A percentile compares a stretch with the other conserved stretches of the same genome.
phyloP scores from a whole-genome alignment of 768 basidiomycete genomes.

The Rhodotorula babjevae region DNA sequence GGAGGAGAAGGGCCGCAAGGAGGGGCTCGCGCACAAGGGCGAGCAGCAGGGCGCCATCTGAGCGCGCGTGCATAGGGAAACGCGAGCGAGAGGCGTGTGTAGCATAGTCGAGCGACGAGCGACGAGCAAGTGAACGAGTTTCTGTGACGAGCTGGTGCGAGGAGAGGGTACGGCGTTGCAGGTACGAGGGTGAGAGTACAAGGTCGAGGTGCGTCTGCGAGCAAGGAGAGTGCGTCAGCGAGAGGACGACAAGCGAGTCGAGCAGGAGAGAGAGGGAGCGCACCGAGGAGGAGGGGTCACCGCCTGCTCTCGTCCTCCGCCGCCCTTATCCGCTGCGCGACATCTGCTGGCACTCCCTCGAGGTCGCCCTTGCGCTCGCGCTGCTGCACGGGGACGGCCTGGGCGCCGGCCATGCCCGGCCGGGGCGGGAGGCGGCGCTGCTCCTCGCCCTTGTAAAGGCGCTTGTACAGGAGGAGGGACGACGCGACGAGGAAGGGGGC shows the following conservation, averaged over 20 bases:
- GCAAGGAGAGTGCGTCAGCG: too few species aligned
- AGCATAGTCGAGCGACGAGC: not conserved
- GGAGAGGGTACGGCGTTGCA: too few species aligned
- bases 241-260: too few species aligned
- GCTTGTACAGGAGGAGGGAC: conserved; percentile 33
- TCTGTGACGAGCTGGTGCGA: too few species aligned
- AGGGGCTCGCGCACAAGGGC: not conserved
- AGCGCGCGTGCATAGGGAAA: too few species aligned
- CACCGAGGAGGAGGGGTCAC: not conserved
- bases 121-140: not conserved
- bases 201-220: too few species aligned
- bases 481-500: conserved; percentile 36
- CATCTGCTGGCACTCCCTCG: conserved; percentile 14
- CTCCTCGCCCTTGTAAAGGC: conserved; percentile 37
- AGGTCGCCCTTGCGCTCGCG: not conserved
- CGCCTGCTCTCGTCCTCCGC: conserved; percentile 6
- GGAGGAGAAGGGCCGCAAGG: not conserved
- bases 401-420: not conserved
- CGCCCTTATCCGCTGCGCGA: conserved; percentile 9
- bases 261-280: not conserved
- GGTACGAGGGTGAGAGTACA: too few species aligned
- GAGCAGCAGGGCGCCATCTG: conserved; percentile 1
- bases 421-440: conserved; percentile 18
- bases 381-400: not conserved
- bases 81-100: too few species aligned